Base-by-base conservation (phyloP, 371 early-diverging fungal genomes). In the Actinomucor elegans region DNA sequence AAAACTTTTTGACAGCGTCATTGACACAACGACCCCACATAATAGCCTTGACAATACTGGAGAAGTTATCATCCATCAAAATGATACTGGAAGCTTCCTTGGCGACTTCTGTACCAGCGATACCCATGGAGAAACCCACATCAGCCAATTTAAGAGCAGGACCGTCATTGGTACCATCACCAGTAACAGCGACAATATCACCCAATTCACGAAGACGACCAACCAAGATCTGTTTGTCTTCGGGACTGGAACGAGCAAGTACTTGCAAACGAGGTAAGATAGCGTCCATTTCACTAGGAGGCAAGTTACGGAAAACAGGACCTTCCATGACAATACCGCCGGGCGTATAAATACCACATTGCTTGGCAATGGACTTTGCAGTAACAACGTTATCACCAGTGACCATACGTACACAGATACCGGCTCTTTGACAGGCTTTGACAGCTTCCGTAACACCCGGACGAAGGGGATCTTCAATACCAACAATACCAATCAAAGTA, bases 321-420 rank as follows among this genome's bases (percentile, higher is more conserved):
- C 90, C 90, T 53, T 81, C 83, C 77, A 90, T 85, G 34, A 79
- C 77, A 34, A 75, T 69, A 48, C 86, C 83, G 37, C 82, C 80
- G 12, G 70, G 60, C 1, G 72, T 80, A 45, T 79, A 79, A 50
- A 90, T 88, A 33, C 81, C 81, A 53, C 83, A 81, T 62, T 87
- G 79, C 14, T 69, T 79, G 18, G 89, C 90, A 52, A 90, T 86
- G 7, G 78, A 70, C 52, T 75, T 73, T n/a, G 90, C 89, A 14
- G 86, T 88, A 18, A 77, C 60, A 26, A 87, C 49, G 51, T 87
- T 85, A 66, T 90, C 90, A 53, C 90, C 90, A 20, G 90, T 90
- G 8, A 92, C 89, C 91, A 92, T 92, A 14, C 88, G 82, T 29
- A 92, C 82, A 57, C 77, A 66, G 20, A 92, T 85, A 40, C 92